Evolutionary conservation across 1,139 yeast genomes (phyloP).

Genomic region (Diutina rugosa): DNA sequence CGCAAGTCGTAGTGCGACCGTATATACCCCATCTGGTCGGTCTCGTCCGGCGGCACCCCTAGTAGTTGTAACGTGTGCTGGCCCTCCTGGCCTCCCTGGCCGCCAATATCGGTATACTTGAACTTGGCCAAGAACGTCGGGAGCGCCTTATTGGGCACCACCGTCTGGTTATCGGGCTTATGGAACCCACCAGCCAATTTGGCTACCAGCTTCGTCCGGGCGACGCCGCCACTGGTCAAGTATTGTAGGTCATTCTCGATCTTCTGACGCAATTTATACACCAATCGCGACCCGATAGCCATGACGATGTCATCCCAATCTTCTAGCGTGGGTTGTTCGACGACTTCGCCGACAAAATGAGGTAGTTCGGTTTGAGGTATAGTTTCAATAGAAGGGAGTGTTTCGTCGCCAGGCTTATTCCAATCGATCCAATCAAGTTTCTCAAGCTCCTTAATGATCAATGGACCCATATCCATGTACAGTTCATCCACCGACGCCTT

Average conservation of each 20-base stretch:
- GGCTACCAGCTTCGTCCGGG: slow-evolving; percentile 63
- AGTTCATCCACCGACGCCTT: slow-evolving; percentile 96
- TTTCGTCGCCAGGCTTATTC: slow-evolving; percentile 21
- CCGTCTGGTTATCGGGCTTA: slow-evolving; percentile 82
- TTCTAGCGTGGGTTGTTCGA: not conserved
- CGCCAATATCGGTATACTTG: slow-evolving; percentile 67
- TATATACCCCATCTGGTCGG: slow-evolving; percentile 30
- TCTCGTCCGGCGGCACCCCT: slow-evolving; percentile 25
- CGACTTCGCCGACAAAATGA: not conserved
- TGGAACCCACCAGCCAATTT: slow-evolving; percentile 80
- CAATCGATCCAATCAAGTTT: slow-evolving; percentile 8
- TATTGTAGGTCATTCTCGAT: slow-evolving; percentile 51
- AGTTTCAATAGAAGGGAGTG: slow-evolving; percentile 6
- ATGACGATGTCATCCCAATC: slow-evolving; percentile 86
- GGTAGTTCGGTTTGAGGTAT: not conserved
- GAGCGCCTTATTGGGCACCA: slow-evolving; percentile 39
- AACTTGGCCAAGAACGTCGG: slow-evolving; percentile 43
- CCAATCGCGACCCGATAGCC: slow-evolving; percentile 49
- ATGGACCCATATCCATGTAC: slow-evolving; percentile 64
- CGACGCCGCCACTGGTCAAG: slow-evolving; percentile 85
- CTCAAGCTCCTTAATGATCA: slow-evolving; percentile 10
- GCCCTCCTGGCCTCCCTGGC: slow-evolving; percentile 87
- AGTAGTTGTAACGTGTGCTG: slow-evolving; percentile 36
- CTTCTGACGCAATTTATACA: slow-evolving; percentile 37
- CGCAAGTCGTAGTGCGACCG: slow-evolving; percentile 29